Percentiles rank a stretch among this genome's conserved stretches.
phyloP scores from a whole-genome alignment of 2,329 filamentous ascomycete species.

The Akanthomyces dipterigenus region DNA sequence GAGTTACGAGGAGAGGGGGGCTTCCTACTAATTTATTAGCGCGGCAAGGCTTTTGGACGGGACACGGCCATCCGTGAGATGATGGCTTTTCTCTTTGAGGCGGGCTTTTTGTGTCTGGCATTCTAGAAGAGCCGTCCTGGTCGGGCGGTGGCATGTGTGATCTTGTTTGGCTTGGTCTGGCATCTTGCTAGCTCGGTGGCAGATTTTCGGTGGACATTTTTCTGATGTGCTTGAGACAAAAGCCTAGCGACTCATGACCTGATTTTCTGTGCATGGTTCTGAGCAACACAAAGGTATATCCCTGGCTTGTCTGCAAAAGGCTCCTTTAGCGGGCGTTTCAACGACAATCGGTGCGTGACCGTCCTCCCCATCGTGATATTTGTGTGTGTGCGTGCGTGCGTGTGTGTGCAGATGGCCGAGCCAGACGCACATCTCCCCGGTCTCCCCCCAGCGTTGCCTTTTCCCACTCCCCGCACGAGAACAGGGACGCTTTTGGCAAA shows the following conservation, averaged over 20 bases:
- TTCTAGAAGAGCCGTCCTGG: slow-evolving; percentile 3
- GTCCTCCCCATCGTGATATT: too few relatives aligned
- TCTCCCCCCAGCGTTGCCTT: neutral
- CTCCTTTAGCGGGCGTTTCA: neutral
- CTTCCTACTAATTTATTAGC: too few relatives aligned
- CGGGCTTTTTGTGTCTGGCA: neutral
- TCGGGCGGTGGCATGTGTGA: neutral
- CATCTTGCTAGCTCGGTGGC: neutral
- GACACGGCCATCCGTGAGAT: neutral
- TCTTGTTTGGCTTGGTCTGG: neutral
- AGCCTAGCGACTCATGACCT: neutral
- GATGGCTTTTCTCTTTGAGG: neutral
- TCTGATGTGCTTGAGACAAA: neutral
- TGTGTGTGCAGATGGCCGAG: too few relatives aligned
- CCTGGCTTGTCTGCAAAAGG: neutral
- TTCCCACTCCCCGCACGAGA: neutral
- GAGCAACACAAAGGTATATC: too few relatives aligned
- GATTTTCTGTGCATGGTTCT: neutral
- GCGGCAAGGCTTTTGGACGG: neutral
- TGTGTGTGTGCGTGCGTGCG: too few relatives aligned
- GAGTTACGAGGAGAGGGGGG: neutral
- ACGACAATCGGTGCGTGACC: too few relatives aligned
- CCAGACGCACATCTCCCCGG: too few relatives aligned
- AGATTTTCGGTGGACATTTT: neutral
- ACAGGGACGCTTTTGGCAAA: neutral